Evolutionary conservation across 1,139 yeast species (phyloP), one percentile per base, ranked within the genome.

Genomic region (Lodderomyces margitis): DNA sequence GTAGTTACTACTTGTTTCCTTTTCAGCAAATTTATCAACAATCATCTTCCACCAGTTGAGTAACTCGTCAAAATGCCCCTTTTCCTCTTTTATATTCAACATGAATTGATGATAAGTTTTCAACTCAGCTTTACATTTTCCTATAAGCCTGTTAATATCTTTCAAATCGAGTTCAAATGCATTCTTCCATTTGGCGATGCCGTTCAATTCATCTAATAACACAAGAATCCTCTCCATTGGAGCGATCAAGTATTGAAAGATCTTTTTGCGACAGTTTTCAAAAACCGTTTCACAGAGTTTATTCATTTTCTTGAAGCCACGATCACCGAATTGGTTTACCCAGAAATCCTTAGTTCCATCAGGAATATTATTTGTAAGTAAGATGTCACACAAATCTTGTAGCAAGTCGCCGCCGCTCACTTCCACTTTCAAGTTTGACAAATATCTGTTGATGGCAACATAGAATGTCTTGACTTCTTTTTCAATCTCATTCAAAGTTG

Each of bases 291-390:
- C 66, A 0, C 85, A 83, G 8, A 21, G 21, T 43, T 74, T 75
- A 9, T 64, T 61, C 76, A 91, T 76, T 50, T 78, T 70, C 48
- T 78, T 81, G 34, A 79, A 59, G 10, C 88, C 89, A 46, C 87
- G 66, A 47, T 86, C 92, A 1, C 87, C 89, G 32, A 86, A 66
- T 44, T 71, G 77, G 48, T 72, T 70, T 16, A 68, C 48, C 75
- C 75, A 72, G 47, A 49, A 72, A 50, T 72, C 77, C 39, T 61
- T 64, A 12, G 63, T 50, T 2, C 43, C 28, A 24, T 61, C 66
- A 2, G 79, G 74, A 46, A 83, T 69, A 37, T 78, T 62, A 2
- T 85, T 83, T 0, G 89, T 81, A 3, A 83, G 53, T 2, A 83
- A 58, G 10, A 80, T 55, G 40, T 78, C 82, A 46, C 70, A 74